These are phyloP conservation scores for Neurospora pannonica DNA, from an alignment of 495 filamentous ascomycete genomes.

Conservation along the genomic window DNA sequence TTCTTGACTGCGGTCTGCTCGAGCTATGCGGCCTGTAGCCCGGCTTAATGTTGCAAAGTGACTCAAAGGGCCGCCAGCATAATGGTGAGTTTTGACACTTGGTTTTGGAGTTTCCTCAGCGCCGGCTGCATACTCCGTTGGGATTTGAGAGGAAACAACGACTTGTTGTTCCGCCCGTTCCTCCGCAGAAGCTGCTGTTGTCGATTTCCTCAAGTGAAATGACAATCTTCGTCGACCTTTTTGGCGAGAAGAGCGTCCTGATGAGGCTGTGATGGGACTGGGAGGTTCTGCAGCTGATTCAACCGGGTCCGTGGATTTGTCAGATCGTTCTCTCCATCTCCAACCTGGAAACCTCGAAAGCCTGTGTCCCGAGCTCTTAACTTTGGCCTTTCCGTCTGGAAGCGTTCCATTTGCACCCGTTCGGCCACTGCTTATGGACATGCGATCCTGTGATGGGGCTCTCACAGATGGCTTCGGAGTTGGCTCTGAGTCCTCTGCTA, in stretches of 20 bases:
- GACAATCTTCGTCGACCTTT: neutral
- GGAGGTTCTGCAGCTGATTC: neutral
- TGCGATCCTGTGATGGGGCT: neutral
- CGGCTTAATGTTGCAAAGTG: neutral
- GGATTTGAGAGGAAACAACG: neutral
- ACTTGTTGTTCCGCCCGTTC: neutral
- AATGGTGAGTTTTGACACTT: neutral
- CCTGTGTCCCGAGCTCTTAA: slow-evolving; percentile 3
- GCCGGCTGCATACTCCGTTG: neutral
- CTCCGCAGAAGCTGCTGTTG: neutral
- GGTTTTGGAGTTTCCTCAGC: neutral
- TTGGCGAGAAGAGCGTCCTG: neutral
- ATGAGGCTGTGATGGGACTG: neutral
- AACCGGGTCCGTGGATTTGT: neutral
- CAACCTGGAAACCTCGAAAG: slow-evolving; percentile 8
- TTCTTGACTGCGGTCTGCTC: neutral
- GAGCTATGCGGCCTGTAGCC: neutral
- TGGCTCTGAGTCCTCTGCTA: neutral
- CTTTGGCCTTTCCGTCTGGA: neutral
- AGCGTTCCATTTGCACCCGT: neutral
- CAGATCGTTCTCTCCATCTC: slow-evolving; percentile 5
- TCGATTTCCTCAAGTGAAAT: neutral
- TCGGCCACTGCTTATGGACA: neutral
- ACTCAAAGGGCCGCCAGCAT: neutral
- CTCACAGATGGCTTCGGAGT: neutral